Conservation (phyloP, 768 basidiomycete species). For the Cantharellus cinnabarinus region DNA sequence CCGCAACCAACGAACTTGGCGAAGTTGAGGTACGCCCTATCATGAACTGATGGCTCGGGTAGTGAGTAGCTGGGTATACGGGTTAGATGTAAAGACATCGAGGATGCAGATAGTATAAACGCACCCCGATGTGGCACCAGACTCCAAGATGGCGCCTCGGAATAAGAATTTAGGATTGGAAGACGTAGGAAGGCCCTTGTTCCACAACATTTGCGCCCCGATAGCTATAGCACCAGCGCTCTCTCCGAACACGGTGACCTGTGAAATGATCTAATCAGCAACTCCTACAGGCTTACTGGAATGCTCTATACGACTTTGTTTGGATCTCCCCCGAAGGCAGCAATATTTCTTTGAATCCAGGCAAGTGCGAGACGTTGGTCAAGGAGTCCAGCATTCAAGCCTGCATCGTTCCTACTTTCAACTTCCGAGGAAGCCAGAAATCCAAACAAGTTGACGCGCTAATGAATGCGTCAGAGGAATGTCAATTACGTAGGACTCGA, state of each 20-base stretch:
- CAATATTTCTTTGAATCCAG: constrained; percentile 5
- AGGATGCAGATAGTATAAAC: background rate
- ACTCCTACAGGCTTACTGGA: no score
- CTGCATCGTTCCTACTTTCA: background rate
- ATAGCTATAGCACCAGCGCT: background rate
- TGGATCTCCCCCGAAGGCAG: constrained; percentile 5
- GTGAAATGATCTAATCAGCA: background rate
- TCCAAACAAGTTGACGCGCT: background rate
- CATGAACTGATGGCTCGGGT: background rate
- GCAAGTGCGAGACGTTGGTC: constrained; percentile 2
- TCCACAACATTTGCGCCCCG: background rate
- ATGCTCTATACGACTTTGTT: background rate
- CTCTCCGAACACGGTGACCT: background rate
- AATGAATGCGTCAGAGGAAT: background rate
- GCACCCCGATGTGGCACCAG: background rate
- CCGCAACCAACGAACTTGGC: background rate
- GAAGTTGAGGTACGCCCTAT: background rate
- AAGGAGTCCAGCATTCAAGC: background rate
- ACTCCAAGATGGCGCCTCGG: background rate
- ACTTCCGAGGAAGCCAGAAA: background rate
- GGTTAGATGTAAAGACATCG: background rate
- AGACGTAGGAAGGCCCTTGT: background rate
- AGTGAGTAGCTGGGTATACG: background rate
- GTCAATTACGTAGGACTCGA: no score
- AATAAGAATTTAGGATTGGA: background rate